Percentiles rank a stretch among this genome's conserved stretches.
Evolutionary conservation across 495 filamentous ascomycete species (phyloP).

Genomic region (Aspergillus sclerotiicarbonarius): DNA sequence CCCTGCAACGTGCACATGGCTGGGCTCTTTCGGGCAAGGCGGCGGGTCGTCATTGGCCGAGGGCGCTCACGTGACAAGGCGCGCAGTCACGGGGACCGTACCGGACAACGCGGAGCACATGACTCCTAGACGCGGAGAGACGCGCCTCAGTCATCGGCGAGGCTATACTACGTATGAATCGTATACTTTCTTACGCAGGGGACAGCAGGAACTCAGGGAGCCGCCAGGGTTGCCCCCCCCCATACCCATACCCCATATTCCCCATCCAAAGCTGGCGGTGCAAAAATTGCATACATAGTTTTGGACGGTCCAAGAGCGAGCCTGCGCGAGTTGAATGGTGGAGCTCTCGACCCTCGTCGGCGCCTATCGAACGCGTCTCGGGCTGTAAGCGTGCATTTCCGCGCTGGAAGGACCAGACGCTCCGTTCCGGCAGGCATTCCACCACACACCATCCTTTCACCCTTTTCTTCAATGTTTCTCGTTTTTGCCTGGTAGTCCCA

Average conservation of each 20-base stretch:
- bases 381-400: slow-evolving; percentile 49
- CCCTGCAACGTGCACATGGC: slow-evolving; percentile 20
- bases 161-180: neutral
- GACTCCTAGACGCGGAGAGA: slow-evolving; percentile 19
- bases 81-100: slow-evolving; percentile 23
- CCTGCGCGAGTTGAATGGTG: slow-evolving; percentile 30
- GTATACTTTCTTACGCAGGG: neutral
- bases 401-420: slow-evolving; percentile 41
- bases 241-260: neutral
- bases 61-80: slow-evolving; percentile 18
- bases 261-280: neutral
- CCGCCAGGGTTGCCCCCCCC: neutral
- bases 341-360: slow-evolving; percentile 34
- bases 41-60: neutral
- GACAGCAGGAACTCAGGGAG: neutral
- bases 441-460: slow-evolving; percentile 36
- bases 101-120: slow-evolving; percentile 22
- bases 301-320: slow-evolving; percentile 13
- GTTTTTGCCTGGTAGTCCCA: slow-evolving; percentile 19
- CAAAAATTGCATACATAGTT: slow-evolving; percentile 20
- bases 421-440: slow-evolving; percentile 40
- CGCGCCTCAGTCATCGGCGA: slow-evolving; percentile 15
- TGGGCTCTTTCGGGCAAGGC: slow-evolving; percentile 9
- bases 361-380: slow-evolving; percentile 51
- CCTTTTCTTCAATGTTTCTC: slow-evolving; percentile 37